Conservation (phyloP, 805 yeast species). For the Suhomyces pyralidae region DNA sequence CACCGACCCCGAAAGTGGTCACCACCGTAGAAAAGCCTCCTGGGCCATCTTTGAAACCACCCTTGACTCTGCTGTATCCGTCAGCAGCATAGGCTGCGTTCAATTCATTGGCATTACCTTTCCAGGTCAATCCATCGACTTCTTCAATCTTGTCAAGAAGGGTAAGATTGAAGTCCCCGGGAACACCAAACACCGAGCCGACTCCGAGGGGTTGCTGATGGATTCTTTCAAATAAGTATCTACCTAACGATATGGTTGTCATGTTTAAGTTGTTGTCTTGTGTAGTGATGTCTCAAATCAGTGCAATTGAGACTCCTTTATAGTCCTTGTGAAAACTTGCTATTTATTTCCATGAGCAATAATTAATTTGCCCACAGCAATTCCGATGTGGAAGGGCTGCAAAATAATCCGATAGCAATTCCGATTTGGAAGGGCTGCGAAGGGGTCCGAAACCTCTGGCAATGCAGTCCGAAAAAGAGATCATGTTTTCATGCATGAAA, state of each 20-base stretch:
- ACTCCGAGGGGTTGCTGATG: conserved; percentile 57
- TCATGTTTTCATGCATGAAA: not conserved
- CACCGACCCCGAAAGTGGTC: conserved; percentile 17
- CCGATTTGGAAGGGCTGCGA: not conserved
- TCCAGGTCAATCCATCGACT: conserved; percentile 78
- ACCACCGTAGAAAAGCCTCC: conserved; percentile 12
- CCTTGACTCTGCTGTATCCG: conserved; percentile 78
- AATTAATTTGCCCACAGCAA: not conserved
- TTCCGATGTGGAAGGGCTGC: not conserved
- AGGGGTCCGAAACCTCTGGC: not conserved
- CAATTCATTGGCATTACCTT: conserved; percentile 86
- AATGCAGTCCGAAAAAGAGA: not conserved
- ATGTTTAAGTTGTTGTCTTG: not conserved
- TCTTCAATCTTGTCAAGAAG: conserved; percentile 70
- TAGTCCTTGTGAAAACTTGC: not conserved
- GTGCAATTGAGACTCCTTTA: not conserved
- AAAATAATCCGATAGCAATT: not conserved
- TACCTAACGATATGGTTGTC: conserved; percentile 40
- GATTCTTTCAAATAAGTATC: conserved; percentile 74
- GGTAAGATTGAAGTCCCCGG: conserved; percentile 78
- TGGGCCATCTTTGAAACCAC: conserved; percentile 3
- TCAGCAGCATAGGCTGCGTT: conserved; percentile 89
- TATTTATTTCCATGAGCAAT: not conserved
- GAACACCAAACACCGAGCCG: conserved; percentile 73
- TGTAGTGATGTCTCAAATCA: not conserved